Percentiles rank a stretch among this genome's conserved stretches.
Evolutionary conservation across 2,329 filamentous ascomycete species (phyloP).

Genomic region (Fusarium xylarioides): DNA sequence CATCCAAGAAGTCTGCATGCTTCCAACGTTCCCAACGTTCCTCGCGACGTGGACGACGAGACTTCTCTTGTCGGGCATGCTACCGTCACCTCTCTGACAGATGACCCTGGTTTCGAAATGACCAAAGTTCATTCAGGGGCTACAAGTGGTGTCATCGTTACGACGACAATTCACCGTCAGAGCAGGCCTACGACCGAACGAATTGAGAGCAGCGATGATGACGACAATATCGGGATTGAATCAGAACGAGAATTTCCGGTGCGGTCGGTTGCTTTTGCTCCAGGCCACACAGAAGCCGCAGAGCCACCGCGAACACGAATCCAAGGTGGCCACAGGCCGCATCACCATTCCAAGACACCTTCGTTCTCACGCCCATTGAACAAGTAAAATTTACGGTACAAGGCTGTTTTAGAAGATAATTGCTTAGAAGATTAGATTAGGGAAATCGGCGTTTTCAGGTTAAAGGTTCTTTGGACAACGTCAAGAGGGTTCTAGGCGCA

Average conservation of each 20-base stretch:
- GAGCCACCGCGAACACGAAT: conserved; percentile 39
- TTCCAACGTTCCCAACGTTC: conserved; percentile 18
- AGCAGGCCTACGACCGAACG: conserved; percentile 38
- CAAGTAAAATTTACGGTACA: background rate
- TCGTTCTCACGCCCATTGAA: conserved; percentile 14
- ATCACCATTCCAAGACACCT: conserved; percentile 7
- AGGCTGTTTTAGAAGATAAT: background rate
- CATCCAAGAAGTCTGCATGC: conserved; percentile 11
- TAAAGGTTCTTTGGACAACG: background rate
- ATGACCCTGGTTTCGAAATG: conserved; percentile 29
- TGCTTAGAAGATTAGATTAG: background rate
- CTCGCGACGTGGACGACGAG: conserved; percentile 39
- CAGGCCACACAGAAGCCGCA: conserved; percentile 17
- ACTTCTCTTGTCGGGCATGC: conserved; percentile 38
- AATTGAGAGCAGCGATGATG: background rate
- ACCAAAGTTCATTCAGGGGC: conserved; percentile 27
- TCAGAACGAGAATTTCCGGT: conserved; percentile 19
- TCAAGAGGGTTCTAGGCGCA: background rate
- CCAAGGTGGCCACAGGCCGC: conserved; percentile 31
- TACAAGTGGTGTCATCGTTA: conserved; percentile 46
- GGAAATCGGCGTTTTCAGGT: background rate
- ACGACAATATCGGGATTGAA: conserved; percentile 22
- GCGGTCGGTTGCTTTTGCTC: conserved; percentile 16
- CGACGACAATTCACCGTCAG: conserved; percentile 51
- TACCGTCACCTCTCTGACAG: conserved; percentile 32